Percentiles rank a stretch among this genome's conserved stretches.
Evolutionary conservation across 2,329 filamentous ascomycete species (phyloP).

Genomic region (Xylaria digitata): DNA sequence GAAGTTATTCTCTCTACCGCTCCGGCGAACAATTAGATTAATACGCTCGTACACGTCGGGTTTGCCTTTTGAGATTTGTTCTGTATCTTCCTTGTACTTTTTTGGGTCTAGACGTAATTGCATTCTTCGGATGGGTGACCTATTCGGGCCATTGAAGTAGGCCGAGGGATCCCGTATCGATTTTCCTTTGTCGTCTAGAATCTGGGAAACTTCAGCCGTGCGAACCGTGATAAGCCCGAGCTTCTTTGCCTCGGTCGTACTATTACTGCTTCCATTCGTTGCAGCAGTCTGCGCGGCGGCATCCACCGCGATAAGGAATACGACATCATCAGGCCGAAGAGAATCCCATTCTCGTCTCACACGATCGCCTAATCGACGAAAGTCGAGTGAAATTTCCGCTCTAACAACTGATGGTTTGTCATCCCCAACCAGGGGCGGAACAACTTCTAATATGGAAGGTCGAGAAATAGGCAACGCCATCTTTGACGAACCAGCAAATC

Average conservation of each 20-base stretch:
- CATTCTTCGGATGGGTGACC: slow-evolving; percentile 73
- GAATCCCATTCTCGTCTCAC: slow-evolving; percentile 90
- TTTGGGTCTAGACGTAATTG: slow-evolving; percentile 83
- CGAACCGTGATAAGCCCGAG: slow-evolving; percentile 78
- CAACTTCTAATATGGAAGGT: slow-evolving; percentile 86
- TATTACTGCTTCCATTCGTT: slow-evolving; percentile 63
- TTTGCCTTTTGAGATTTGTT: slow-evolving; percentile 72
- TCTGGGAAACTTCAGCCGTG: slow-evolving; percentile 85
- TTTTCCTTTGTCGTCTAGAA: slow-evolving; percentile 86
- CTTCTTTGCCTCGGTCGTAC: slow-evolving; percentile 65
- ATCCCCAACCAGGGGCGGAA: slow-evolving; percentile 84
- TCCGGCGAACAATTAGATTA: slow-evolving; percentile 86
- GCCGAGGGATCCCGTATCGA: slow-evolving; percentile 72
- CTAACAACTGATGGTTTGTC: slow-evolving; percentile 84
- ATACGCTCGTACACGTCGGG: slow-evolving; percentile 83
- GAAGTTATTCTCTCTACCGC: slow-evolving; percentile 95
- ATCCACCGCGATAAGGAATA: slow-evolving; percentile 86
- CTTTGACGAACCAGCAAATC: slow-evolving; percentile 85
- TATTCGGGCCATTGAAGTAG: slow-evolving; percentile 71
- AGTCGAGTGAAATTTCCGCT: slow-evolving; percentile 86
- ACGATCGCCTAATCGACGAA: slow-evolving; percentile 79
- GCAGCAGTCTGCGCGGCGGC: slow-evolving; percentile 63
- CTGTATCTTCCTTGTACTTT: slow-evolving; percentile 81
- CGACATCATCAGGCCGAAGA: slow-evolving; percentile 84
- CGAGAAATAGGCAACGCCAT: slow-evolving; percentile 92